Base-by-base conservation (phyloP, 2,329 filamentous ascomycete species). In the Cladosporium sp. region DNA sequence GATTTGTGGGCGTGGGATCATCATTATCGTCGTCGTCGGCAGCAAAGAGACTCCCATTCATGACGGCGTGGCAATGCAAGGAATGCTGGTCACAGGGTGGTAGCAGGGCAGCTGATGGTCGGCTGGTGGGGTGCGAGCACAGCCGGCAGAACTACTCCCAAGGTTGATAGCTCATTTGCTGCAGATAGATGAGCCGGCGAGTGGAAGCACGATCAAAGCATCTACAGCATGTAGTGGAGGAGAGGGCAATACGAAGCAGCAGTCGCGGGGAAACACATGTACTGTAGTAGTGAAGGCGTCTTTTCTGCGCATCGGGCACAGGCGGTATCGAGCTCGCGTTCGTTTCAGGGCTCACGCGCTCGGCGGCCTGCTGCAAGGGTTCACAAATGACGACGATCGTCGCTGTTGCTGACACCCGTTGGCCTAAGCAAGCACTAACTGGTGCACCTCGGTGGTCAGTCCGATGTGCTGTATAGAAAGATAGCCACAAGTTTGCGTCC, bases 11-110 rank as follows among this genome's bases (percentile, higher is more conserved):
- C 11, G 49, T 52, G 17, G 37, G 49, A 9, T 38, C 34, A 40
- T 59, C 55, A 56, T 56, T 40, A 38, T 56, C 34, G 3, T 58
- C 54, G 17, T 56, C 54, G 20, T 49, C 42, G 54, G 39, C 34
- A 17, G 50, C 50, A 37, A 56, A 56, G 17, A 56, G 30, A 15
- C 30, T 17, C 30, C 54, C 54, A 42, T 56, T 45, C 42, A 56
- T 56, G 34, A 49, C 36, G 54, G 39, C 49, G 49, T 37, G 49
- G 30, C 30, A 38, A 37, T 39, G 49, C 34, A 51, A 45, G 52
- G 52, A 55, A 55, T 45, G 52, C 40, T 20, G 37, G 37, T 55
- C 52, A 55, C 52, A 45, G 17, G 52, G 52, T 45, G 11, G 30
- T 17, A 37, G 40, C 39, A 42, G 17, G 47, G 47, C 47, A 50